Percentiles rank a stretch among this genome's conserved stretches.
These are phyloP conservation scores for Liriodendron chinense DNA, from an alignment of 164 flowering plant genomes.

Conservation along the genomic window DNA sequence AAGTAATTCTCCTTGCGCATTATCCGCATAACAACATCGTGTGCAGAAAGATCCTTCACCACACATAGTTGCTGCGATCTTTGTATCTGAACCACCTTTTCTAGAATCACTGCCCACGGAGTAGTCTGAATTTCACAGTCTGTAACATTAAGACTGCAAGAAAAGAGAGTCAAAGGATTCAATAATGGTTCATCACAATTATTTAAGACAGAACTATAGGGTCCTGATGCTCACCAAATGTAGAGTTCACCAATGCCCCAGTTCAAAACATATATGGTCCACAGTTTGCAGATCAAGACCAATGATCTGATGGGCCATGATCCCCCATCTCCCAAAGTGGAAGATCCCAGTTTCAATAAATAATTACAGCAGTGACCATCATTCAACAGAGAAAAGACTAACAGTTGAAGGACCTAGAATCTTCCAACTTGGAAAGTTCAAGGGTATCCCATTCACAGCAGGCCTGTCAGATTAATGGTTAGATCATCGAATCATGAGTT, in stretches of 20 bases:
- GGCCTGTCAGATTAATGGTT: no score
- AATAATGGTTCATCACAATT: not conserved
- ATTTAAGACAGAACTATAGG: not conserved
- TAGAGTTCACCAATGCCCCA: not conserved
- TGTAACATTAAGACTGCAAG: conserved; percentile 80
- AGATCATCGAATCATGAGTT: not conserved
- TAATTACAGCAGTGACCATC: no score
- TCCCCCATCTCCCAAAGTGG: not conserved
- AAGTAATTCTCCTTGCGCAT: conserved; percentile 99
- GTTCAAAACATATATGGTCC: not conserved
- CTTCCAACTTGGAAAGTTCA: not conserved
- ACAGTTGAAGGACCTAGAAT: no score
- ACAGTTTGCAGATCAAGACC: not conserved
- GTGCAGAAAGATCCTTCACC: conserved; percentile 88
- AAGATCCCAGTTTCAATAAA: not conserved
- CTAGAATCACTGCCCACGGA: conserved; percentile 88
- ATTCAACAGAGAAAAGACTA: no score
- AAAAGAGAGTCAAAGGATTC: not conserved
- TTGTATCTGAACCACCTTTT: conserved; percentile 79
- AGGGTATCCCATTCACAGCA: not conserved
- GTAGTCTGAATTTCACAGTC: conserved; percentile 88
- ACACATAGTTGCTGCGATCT: conserved; percentile 76
- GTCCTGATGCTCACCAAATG: not conserved
- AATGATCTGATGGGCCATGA: not conserved
- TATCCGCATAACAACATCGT: conserved; percentile 90